Base-by-base conservation (phyloP, 2,329 filamentous ascomycete genomes). In the Leptoxyphium fumago region DNA sequence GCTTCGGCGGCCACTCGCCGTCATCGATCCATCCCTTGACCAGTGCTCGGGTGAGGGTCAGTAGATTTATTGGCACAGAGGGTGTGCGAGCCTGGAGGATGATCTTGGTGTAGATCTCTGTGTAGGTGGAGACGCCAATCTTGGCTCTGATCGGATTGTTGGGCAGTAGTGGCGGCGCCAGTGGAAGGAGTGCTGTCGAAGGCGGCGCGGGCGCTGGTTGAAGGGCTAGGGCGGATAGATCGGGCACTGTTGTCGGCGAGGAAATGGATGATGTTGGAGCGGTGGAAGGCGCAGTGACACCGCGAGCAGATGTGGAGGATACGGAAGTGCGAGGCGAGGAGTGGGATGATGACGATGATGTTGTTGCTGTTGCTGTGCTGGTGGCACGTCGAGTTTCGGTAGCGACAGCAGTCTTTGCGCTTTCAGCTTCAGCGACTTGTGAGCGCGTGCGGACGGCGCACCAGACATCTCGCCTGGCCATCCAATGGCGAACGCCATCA, bases 11-110 rank as follows among this genome's bases (percentile, higher is more conserved):
- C 89, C 89, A 96, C 62, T 94, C 85, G 13, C 87, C 88, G 55
- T 91, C 85, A 36, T 84, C 74, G 62, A 93, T 94, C 89, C 89
- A 95, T 38, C 89, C 89, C 26, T 82, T 73, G 1, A 96, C 87
- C 51, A 89, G 83, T 10, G 84, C 78, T 9, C 78, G 74, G 17
- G 84, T 77, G 67, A 95, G 80, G 54, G 94, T 85, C 28, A 73
- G 68, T 0, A 96, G 74, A 54, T 94, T 95, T 56, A 95, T 82
- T 2, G 89, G 89, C 13, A 93, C 84, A 1, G 82, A 81, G 0
- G 89, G 89, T 2, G 86, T 84, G 50, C 91, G 74, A 32, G 73
- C 75, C 55, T 89, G 80, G 1, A 87, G 62, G 38, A 95, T 79
- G 42, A 94, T 82, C 64, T 94, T 94, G 58, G 83, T 82, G 68